A percentile compares a stretch with the other conserved stretches of the same genome.
These are phyloP conservation scores for Penicillium verhagenii DNA, from an alignment of 495 filamentous ascomycete genomes.

Conservation along the genomic window DNA sequence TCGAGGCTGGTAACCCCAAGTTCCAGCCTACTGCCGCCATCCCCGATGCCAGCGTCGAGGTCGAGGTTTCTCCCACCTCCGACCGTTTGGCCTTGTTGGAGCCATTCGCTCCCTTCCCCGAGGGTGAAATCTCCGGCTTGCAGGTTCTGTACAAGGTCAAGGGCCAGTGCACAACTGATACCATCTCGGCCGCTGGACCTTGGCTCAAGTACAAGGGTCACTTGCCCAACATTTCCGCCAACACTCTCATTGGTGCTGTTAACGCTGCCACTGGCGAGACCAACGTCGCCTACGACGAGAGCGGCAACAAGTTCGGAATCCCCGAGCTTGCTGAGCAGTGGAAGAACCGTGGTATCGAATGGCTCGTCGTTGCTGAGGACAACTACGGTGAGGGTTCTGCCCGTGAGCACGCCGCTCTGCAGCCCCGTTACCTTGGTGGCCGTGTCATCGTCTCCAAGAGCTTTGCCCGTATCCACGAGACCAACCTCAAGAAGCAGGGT, in stretches of 20 bases:
- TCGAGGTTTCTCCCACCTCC: slow-evolving; percentile 80
- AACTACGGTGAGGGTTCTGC: slow-evolving; percentile 98
- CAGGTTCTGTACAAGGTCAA: slow-evolving; percentile 88
- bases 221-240: slow-evolving; percentile 92
- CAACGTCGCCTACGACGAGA: slow-evolving; percentile 83
- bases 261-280: slow-evolving; percentile 91
- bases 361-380: slow-evolving; percentile 94
- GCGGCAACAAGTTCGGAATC: slow-evolving; percentile 63
- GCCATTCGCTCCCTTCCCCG: slow-evolving; percentile 84
- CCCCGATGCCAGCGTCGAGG: slow-evolving; percentile 54
- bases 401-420: slow-evolving; percentile 93
- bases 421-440: slow-evolving; percentile 89
- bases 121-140: slow-evolving; percentile 62
- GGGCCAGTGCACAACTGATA: slow-evolving; percentile 97
- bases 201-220: slow-evolving; percentile 99
- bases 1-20: slow-evolving; percentile 72
- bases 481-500: slow-evolving; percentile 98
- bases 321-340: slow-evolving; percentile 83
- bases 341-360: slow-evolving; percentile 64
- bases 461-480: slow-evolving; percentile 97
- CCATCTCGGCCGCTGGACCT: slow-evolving; percentile 93
- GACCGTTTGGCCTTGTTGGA: slow-evolving; percentile 87
- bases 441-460: slow-evolving; percentile 84
- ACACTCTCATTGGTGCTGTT: slow-evolving; percentile 92
- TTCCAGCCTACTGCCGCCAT: slow-evolving; percentile 70